Evolutionary conservation across 169 alveolate genomes (phyloP).

Genomic region (Plasmodium falciparum): DNA sequence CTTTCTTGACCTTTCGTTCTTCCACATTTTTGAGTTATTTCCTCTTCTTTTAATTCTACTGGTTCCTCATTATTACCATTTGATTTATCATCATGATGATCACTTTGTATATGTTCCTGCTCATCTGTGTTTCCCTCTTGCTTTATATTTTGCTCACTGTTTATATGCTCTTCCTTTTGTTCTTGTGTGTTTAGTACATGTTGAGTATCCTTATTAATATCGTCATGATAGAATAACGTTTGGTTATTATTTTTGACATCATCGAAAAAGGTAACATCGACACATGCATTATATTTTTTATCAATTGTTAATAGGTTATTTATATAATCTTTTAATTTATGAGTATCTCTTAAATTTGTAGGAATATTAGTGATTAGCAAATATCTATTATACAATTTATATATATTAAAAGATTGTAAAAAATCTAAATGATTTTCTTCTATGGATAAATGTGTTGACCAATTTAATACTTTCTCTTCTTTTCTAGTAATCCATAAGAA

Average conservation of each 20-base stretch:
- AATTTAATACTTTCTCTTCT: conserved; percentile 12
- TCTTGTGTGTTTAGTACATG: not conserved
- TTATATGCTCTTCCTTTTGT: no score
- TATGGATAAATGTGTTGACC: conserved; percentile 40
- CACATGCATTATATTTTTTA: conserved; percentile 4
- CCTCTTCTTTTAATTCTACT: no score
- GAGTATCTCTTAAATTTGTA: not conserved
- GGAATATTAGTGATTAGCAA: conserved; percentile 46
- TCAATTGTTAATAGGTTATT: conserved; percentile 7
- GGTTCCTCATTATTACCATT: not conserved
- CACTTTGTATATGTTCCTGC: not conserved
- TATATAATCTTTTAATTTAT: conserved; percentile 24
- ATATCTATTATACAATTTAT: conserved; percentile 34
- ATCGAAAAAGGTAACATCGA: conserved; percentile 27
- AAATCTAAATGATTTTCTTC: conserved; percentile 53
- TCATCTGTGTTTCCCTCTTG: not conserved
- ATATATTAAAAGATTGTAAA: conserved; percentile 6
- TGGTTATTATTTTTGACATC: not conserved
- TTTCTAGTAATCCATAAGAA: conserved; percentile 45
- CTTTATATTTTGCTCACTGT: no score
- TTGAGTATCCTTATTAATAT: not conserved
- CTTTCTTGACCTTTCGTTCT: not conserved
- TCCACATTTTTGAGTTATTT: not conserved
- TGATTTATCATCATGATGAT: not conserved
- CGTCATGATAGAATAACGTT: conserved; percentile 3